These are phyloP conservation scores for Populus ilicifolia DNA, from an alignment of 345 rosid genomes.

Conservation along the genomic window DNA sequence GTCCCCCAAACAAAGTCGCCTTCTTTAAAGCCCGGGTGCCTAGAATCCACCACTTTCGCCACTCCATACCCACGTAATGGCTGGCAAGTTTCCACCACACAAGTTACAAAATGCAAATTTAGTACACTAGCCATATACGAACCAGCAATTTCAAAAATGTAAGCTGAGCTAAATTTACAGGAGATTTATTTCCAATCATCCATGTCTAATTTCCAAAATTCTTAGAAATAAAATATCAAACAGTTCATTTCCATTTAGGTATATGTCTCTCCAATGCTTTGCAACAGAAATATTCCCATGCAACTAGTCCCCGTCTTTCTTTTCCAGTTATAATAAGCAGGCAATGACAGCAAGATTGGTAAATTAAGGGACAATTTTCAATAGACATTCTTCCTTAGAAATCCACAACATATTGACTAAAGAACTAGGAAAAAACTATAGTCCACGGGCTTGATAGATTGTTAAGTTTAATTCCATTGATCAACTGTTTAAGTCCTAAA, in stretches of 20 bases:
- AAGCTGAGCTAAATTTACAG: not conserved
- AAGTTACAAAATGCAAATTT: not conserved
- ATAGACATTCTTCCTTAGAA: not conserved
- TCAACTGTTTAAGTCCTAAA: not conserved
- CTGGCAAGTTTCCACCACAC: conserved; percentile 22
- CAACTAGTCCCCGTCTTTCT: not conserved
- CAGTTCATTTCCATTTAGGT: not conserved
- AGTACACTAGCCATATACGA: not conserved
- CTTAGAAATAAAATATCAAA: not conserved
- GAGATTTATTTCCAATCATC: not conserved
- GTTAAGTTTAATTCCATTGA: not conserved
- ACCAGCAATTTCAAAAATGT: not conserved
- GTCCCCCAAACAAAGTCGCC: conserved; percentile 58
- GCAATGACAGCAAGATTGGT: not conserved
- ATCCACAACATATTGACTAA: not conserved
- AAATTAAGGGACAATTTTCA: not conserved
- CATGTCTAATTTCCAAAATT: not conserved
- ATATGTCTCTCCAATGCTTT: too few species aligned
- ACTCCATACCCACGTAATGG: conserved; percentile 54
- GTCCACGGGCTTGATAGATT: not conserved
- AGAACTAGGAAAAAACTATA: too few species aligned
- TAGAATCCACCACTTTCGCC: conserved; percentile 52
- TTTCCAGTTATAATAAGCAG: not conserved
- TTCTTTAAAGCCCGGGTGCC: conserved; percentile 35
- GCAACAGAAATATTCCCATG: not conserved